A percentile compares a stretch with the other conserved stretches of the same genome.
phyloP scores from a whole-genome alignment of 2,329 filamentous ascomycete species.

The Colletotrichum chrysophilum region DNA sequence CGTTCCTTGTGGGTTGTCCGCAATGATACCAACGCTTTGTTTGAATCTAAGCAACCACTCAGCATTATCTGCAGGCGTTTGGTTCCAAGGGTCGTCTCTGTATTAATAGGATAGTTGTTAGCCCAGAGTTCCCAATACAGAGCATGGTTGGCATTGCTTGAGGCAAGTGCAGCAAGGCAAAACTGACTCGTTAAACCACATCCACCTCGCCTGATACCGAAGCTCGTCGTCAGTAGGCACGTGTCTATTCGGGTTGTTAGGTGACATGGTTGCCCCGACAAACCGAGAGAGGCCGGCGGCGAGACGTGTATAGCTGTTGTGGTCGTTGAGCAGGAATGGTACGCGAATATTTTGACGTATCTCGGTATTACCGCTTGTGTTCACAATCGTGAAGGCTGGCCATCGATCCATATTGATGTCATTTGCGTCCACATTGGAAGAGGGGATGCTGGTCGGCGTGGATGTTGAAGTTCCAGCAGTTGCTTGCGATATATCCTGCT shows the following conservation, averaged over 20 bases:
- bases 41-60: conserved; percentile 27
- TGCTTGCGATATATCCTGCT: not conserved
- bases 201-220: conserved; percentile 34
- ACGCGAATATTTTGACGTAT: not conserved
- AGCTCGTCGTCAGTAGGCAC: conserved; percentile 38
- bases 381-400: not conserved
- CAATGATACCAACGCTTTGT: not conserved
- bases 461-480: accelerated
- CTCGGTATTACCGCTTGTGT: not conserved
- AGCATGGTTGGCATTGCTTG: not conserved
- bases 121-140: not conserved
- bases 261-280: conserved; percentile 28
- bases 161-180: not conserved
- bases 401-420: no score
- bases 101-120: not conserved
- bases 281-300: conserved; percentile 21
- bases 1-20: not conserved
- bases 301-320: conserved; percentile 27
- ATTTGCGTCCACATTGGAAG: not conserved
- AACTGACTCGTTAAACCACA: conserved; percentile 30
- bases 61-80: conserved; percentile 39
- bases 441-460: not conserved
- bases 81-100: conserved; percentile 41
- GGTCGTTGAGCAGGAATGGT: conserved; percentile 23
- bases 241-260: conserved; percentile 29